These are phyloP conservation scores for Diaporthe velutina DNA, from an alignment of 2,329 filamentous ascomycete species.

Conservation along the genomic window DNA sequence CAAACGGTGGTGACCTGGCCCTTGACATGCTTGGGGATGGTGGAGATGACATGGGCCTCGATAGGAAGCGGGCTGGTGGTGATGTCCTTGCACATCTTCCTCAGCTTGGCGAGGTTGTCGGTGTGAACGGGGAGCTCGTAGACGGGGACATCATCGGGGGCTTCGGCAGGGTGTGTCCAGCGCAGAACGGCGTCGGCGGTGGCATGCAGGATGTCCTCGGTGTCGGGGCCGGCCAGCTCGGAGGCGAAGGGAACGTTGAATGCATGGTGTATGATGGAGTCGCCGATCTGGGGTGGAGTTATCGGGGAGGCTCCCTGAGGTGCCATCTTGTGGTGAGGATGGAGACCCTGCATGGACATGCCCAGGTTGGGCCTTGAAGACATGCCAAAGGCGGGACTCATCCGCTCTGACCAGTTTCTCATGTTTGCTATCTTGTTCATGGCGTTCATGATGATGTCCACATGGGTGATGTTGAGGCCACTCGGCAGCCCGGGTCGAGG, in stretches of 20 bases:
- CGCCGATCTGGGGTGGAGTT: conserved; percentile 77
- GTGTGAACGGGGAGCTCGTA: conserved; percentile 93
- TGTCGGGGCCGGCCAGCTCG: conserved; percentile 90
- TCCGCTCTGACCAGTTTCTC: conserved; percentile 79
- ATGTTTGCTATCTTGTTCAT: conserved; percentile 81
- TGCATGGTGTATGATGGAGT: conserved; percentile 87
- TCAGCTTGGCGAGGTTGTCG: conserved; percentile 85
- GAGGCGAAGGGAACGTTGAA: conserved; percentile 98
- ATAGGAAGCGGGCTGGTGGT: conserved; percentile 78
- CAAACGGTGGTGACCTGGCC: conserved; percentile 87
- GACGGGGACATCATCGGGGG: conserved; percentile 84
- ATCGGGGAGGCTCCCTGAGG: conserved; percentile 66
- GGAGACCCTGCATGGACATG: conserved; percentile 67
- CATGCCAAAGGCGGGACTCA: conserved; percentile 77
- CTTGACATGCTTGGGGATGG: conserved; percentile 79
- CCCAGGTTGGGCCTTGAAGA: conserved; percentile 68
- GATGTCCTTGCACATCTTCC: conserved; percentile 85
- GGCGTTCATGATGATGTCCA: conserved; percentile 51
- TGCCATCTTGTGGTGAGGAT: conserved; percentile 69
- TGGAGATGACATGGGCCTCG: conserved; percentile 86
- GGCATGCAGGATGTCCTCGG: conserved; percentile 94
- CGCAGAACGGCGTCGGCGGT: conserved; percentile 87
- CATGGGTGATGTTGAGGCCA: conserved; percentile 39
- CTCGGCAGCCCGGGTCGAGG: conserved; percentile 35
- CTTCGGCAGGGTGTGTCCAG: conserved; percentile 94